Evolutionary conservation across 2,329 filamentous ascomycete species (phyloP).

Genomic region (Elsinoe arachidis): DNA sequence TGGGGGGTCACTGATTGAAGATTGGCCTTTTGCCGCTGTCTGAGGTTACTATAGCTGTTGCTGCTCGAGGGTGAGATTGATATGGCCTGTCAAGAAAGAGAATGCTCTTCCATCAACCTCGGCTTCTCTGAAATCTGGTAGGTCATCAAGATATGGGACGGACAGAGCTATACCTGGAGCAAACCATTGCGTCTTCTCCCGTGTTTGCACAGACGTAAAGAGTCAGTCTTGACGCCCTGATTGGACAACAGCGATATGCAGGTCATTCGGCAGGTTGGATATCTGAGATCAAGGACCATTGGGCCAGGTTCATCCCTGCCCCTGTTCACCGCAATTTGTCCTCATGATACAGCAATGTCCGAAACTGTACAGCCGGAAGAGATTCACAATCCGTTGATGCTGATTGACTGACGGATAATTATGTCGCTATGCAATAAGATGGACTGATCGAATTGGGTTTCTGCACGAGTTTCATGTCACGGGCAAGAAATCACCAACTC

Average conservation of each 20-base stretch:
- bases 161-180: not conserved
- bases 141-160: not conserved
- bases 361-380: not conserved
- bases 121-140: not conserved
- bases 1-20: not conserved
- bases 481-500: not conserved
- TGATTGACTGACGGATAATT: not conserved
- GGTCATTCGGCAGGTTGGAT: slow-evolving; percentile 10
- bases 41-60: not conserved
- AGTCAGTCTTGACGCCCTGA: not conserved
- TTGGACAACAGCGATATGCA: not conserved
- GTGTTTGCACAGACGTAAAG: not conserved
- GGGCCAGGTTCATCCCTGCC: not conserved
- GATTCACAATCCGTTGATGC: not conserved
- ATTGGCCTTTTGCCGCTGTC: not conserved
- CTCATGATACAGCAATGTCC: not conserved
- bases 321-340: not conserved
- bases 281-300: not conserved
- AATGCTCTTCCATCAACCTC: not conserved
- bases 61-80: not conserved
- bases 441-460: not conserved
- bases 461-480: slow-evolving; percentile 2
- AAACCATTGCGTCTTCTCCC: not conserved
- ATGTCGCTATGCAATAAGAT: too few relatives aligned
- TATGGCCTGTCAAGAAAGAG: not conserved